Percentiles rank a stretch among this genome's conserved stretches.
Evolutionary conservation across 1,284 basidiomycete genomes (phyloP).

Genomic region (Austroboletus novae-zelandiae): DNA sequence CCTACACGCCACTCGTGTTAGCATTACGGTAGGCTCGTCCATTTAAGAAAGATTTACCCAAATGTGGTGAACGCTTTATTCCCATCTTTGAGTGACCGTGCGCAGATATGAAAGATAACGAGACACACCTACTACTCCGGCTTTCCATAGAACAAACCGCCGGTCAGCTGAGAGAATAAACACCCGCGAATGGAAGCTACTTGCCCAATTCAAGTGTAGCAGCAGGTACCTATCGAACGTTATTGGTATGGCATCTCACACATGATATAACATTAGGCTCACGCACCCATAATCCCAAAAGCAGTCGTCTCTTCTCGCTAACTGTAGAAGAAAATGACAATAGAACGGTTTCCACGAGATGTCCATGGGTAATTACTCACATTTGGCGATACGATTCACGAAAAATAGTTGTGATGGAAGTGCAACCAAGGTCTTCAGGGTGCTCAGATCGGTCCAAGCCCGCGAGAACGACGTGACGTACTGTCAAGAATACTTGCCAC

Average conservation of each 20-base stretch:
- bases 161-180: neutral
- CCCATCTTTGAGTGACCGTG: conserved; percentile 1
- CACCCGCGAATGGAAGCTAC: neutral
- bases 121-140: conserved; percentile 17
- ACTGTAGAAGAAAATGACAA: conserved; percentile 5
- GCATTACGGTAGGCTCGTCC: neutral
- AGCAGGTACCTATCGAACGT: conserved; percentile 15
- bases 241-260: conserved; percentile 1
- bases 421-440: conserved; percentile 14
- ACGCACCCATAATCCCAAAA: conserved; percentile 22
- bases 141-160: conserved; percentile 5
- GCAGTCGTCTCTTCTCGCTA: conserved; percentile 16
- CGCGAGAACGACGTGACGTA: conserved; percentile 1
- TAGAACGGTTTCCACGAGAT: neutral
- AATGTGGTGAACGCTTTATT: conserved; percentile 13
- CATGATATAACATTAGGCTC: neutral
- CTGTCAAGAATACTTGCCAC: conserved; percentile 23
- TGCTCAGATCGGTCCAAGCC: neutral
- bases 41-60: conserved; percentile 11
- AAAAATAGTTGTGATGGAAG: conserved; percentile 22
- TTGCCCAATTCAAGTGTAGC: conserved; percentile 19
- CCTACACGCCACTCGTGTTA: conserved; percentile 7
- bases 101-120: neutral
- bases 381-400: conserved; percentile 18
- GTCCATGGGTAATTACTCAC: conserved; percentile 8